Evolutionary conservation across 2,329 filamentous ascomycete species (phyloP).

Genomic region (Fusarium keratoplasticum): DNA sequence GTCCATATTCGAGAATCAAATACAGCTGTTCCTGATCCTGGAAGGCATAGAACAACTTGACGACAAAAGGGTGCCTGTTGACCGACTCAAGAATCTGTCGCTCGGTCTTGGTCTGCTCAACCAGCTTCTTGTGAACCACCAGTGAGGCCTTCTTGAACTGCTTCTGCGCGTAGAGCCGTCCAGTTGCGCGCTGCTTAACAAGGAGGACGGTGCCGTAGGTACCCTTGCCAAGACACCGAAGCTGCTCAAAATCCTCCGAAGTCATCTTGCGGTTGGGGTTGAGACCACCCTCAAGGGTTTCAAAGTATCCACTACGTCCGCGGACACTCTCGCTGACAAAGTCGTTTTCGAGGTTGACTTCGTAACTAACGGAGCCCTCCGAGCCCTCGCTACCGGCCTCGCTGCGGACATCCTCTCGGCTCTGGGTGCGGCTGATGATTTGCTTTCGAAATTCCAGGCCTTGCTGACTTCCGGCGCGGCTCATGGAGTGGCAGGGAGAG

Average conservation of each 20-base stretch:
- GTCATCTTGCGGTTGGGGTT: constrained; percentile 83
- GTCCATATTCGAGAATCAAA: constrained; percentile 95
- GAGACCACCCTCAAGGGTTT: constrained; percentile 65
- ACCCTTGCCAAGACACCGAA: constrained; percentile 95
- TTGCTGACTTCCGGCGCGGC: constrained; percentile 60
- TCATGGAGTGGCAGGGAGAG: constrained; percentile 67
- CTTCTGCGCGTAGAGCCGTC: constrained; percentile 95
- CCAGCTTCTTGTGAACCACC: constrained; percentile 92
- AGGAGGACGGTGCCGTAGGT: constrained; percentile 95
- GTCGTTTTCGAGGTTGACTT: constrained; percentile 85
- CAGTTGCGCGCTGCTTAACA: constrained; percentile 89
- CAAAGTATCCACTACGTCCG: constrained; percentile 56
- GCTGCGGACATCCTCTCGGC: constrained; percentile 66
- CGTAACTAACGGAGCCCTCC: constrained; percentile 80
- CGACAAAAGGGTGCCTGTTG: constrained; percentile 96
- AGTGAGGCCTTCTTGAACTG: constrained; percentile 98
- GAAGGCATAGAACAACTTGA: constrained; percentile 98
- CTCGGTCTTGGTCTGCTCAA: constrained; percentile 98
- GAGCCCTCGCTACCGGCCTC: constrained; percentile 70
- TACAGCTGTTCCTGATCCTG: constrained; percentile 98
- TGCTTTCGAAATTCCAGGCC: constrained; percentile 61
- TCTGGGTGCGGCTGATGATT: constrained; percentile 65
- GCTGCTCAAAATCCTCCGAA: constrained; percentile 86
- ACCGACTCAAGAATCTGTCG: constrained; percentile 94
- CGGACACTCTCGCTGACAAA: constrained; percentile 78